Conservation (phyloP, 352 stramenopile genomes). For the Phytopythium litorale region DNA sequence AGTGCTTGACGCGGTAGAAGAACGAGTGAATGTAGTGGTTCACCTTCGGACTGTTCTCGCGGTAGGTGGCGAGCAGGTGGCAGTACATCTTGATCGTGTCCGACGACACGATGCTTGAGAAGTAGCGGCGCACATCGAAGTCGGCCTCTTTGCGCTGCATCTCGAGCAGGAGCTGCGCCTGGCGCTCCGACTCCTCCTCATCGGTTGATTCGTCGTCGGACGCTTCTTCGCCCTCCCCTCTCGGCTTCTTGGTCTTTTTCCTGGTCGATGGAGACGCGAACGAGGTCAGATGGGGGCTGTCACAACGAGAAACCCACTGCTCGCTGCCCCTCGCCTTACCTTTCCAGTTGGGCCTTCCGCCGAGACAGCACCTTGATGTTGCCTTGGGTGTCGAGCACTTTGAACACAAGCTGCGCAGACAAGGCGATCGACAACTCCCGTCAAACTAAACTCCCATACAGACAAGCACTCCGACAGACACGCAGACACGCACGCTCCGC, state of each 20-base stretch:
- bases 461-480: too few relatives aligned
- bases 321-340: conserved; percentile 13
- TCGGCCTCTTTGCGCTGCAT: conserved; percentile 86
- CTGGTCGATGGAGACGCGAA: conserved; percentile 9
- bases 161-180: conserved; percentile 67
- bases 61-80: conserved; percentile 62
- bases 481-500: too few relatives aligned
- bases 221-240: conserved; percentile 22
- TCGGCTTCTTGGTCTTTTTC: conserved; percentile 48
- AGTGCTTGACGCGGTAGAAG: conserved; percentile 82
- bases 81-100: conserved; percentile 87
- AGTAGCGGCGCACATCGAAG: conserved; percentile 83
- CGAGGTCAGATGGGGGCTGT: neutral
- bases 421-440: neutral
- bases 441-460: neutral
- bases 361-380: conserved; percentile 82
- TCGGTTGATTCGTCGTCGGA: conserved; percentile 59
- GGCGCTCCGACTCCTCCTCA: conserved; percentile 71
- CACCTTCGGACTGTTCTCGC: conserved; percentile 74
- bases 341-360: conserved; percentile 59
- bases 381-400: conserved; percentile 79
- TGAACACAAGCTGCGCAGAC: conserved; percentile 68
- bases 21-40: conserved; percentile 90
- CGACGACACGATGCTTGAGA: conserved; percentile 70
- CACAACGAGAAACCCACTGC: neutral